Evolutionary conservation across 2,329 filamentous ascomycete genomes (phyloP).

Genomic region (Fusarium verrucosum): DNA sequence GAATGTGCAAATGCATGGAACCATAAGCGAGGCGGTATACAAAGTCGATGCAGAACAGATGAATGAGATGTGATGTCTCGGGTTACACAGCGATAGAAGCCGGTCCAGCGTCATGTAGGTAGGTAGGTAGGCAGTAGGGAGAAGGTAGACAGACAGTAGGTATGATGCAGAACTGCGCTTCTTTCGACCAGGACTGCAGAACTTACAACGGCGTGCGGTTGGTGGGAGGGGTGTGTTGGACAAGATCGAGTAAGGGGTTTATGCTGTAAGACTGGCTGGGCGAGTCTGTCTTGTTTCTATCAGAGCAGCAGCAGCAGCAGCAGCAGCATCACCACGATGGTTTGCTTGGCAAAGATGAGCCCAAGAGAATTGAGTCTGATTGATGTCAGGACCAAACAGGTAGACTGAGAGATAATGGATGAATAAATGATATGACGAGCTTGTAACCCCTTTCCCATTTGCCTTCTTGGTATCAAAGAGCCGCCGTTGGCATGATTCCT

Average conservation of each 20-base stretch:
- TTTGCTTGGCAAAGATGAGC: constrained; percentile 19
- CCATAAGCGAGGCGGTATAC: constrained; percentile 18
- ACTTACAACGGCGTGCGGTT: constrained; percentile 10
- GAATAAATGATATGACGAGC: constrained; percentile 23
- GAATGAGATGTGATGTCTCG: constrained; percentile 33
- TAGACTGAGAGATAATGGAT: background rate
- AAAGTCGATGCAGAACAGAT: constrained; percentile 23
- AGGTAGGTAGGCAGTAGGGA: background rate
- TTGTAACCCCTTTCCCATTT: constrained; percentile 12
- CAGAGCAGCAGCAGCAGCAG: constrained; percentile 24
- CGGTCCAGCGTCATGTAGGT: constrained; percentile 32
- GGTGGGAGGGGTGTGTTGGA: constrained; percentile 23
- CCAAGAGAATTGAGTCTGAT: background rate
- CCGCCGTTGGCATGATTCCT: constrained; percentile 31
- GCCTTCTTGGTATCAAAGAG: constrained; percentile 25
- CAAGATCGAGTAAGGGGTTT: constrained; percentile 34
- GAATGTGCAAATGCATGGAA: constrained; percentile 12
- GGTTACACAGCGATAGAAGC: constrained; percentile 32
- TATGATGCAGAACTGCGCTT: background rate
- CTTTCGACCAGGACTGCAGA: constrained; percentile 19
- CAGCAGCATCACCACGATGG: constrained; percentile 26
- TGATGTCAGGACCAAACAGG: background rate
- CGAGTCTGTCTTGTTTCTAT: constrained; percentile 22
- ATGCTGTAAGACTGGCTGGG: constrained; percentile 23
- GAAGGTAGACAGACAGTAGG: background rate